Percentiles rank a stretch among this genome's conserved stretches.
phyloP scores from a whole-genome alignment of 2,329 filamentous ascomycete species.

The Pezicula rhizophila region DNA sequence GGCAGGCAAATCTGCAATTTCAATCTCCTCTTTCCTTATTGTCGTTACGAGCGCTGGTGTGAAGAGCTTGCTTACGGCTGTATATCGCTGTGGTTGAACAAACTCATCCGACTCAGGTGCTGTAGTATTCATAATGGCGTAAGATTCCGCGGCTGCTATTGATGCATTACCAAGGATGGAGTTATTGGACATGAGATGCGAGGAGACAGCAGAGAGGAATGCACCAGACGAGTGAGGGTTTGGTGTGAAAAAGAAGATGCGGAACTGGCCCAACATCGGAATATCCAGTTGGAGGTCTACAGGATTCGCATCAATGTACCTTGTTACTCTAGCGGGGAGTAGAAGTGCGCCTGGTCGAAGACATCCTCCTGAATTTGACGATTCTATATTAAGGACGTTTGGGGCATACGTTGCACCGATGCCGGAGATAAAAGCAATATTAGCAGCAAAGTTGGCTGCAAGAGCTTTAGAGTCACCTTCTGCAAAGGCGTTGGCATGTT shows the following conservation, averaged over 20 bases:
- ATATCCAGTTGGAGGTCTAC: constrained; percentile 74
- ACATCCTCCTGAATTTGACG: constrained; percentile 39
- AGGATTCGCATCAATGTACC: constrained; percentile 73
- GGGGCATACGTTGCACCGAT: constrained; percentile 62
- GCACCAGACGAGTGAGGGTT: constrained; percentile 48
- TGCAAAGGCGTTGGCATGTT: constrained; percentile 51
- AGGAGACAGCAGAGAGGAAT: constrained; percentile 56
- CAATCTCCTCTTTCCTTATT: constrained; percentile 56
- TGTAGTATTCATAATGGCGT: constrained; percentile 51
- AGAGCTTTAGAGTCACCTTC: constrained; percentile 57
- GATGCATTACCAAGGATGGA: constrained; percentile 56
- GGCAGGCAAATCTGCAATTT: constrained; percentile 58
- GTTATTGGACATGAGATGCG: constrained; percentile 41
- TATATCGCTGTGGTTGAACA: constrained; percentile 62
- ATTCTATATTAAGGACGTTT: constrained; percentile 54
- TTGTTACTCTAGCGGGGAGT: constrained; percentile 61
- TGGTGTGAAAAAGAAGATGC: constrained; percentile 65
- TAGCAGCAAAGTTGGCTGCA: constrained; percentile 63
- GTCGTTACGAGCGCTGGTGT: constrained; percentile 65
- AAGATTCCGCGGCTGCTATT: constrained; percentile 53
- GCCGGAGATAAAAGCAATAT: constrained; percentile 68
- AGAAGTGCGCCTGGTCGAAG: constrained; percentile 37
- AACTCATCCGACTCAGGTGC: constrained; percentile 59
- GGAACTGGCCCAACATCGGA: constrained; percentile 71
- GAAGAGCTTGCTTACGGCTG: constrained; percentile 59